These are phyloP conservation scores for Candida easanensis DNA, from an alignment of 805 yeast species.

Conservation along the genomic window DNA sequence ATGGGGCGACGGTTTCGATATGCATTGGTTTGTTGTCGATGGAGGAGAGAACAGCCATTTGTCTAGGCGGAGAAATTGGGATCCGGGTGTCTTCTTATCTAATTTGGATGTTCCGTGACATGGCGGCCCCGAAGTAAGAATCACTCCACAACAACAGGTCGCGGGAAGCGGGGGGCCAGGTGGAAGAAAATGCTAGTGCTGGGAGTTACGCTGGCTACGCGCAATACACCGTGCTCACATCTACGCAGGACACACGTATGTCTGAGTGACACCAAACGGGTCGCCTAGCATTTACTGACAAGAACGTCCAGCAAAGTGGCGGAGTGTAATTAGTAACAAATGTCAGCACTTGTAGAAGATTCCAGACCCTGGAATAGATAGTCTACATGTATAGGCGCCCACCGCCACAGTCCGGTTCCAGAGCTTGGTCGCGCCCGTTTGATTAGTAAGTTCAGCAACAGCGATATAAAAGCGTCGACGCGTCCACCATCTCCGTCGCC, in stretches of 20 bases:
- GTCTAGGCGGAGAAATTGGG: too few relatives aligned
- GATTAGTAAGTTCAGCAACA: not conserved
- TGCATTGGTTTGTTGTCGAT: conserved; percentile 7
- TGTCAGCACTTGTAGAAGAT: too few relatives aligned
- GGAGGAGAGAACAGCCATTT: not conserved
- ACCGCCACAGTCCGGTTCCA: not conserved
- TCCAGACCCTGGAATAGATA: too few relatives aligned
- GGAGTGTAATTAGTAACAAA: too few relatives aligned
- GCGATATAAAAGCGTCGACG: not conserved
- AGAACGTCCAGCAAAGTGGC: too few relatives aligned
- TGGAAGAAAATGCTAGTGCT: conserved; percentile 12
- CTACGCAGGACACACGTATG: not conserved
- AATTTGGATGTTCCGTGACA: too few relatives aligned
- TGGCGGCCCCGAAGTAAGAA: not conserved
- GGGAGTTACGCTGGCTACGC: conserved; percentile 1
- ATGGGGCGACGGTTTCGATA: conserved; percentile 12
- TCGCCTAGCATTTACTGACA: too few relatives aligned
- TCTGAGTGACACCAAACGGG: too few relatives aligned
- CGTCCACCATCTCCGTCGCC: not conserved
- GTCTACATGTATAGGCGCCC: too few relatives aligned
- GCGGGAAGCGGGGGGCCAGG: too few relatives aligned
- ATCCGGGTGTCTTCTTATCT: too few relatives aligned
- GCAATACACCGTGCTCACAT: not conserved
- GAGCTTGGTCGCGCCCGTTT: not conserved
- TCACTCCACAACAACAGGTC: conserved; percentile 9